phyloP scores from a whole-genome alignment of 768 basidiomycete species.

The Termitomyces sp. region DNA sequence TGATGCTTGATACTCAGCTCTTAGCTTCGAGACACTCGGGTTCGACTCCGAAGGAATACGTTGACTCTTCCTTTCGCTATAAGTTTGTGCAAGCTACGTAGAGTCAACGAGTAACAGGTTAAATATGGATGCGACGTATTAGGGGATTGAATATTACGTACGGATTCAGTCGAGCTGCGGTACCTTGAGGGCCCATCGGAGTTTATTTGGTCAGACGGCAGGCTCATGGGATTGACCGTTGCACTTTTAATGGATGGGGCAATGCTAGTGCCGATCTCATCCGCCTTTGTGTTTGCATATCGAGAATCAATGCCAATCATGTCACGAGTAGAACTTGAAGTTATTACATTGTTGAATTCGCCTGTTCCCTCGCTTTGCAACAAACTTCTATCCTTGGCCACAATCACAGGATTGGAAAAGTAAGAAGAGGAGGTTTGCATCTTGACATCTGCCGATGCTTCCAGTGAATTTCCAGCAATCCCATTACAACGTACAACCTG shows the following conservation, averaged over 20 bases:
- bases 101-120: not conserved
- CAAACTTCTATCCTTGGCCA: not conserved
- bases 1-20: conserved; percentile 6
- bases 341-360: not conserved
- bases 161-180: not conserved
- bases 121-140: not conserved
- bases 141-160: not conserved
- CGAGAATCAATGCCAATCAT: not conserved
- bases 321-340: not conserved
- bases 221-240: not conserved
- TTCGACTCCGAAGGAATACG: not conserved
- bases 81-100: not conserved
- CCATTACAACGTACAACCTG: not conserved
- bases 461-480: not conserved
- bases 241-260: not conserved
- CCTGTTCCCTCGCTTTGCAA: not conserved
- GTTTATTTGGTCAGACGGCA: not conserved
- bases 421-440: not conserved
- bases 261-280: not conserved
- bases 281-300: not conserved
- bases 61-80: not conserved
- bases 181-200: not conserved
- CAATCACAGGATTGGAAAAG: not conserved
- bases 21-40: conserved; percentile 2
- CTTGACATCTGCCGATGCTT: not conserved